Percentiles rank a stretch among this genome's conserved stretches.
Conservation (phyloP, 345 rosid species). For the Citrus hindsii region DNA sequence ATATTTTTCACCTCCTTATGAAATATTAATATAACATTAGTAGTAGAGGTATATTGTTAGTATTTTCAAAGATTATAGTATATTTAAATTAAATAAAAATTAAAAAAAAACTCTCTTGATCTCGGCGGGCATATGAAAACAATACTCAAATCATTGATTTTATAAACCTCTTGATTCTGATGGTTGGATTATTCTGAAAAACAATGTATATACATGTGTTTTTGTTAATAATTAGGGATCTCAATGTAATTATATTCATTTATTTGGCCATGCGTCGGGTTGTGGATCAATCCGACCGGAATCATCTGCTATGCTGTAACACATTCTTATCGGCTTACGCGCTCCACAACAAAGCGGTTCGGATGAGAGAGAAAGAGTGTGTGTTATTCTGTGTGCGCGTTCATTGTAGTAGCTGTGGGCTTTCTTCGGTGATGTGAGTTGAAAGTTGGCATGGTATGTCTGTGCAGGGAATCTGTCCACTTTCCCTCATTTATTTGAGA, state of each 20-base stretch:
- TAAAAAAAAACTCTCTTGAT: too few relatives aligned
- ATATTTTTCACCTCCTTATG: too few relatives aligned
- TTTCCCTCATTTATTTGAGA: too few relatives aligned
- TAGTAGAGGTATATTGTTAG: too few relatives aligned
- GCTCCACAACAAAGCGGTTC: neutral
- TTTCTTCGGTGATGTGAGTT: neutral
- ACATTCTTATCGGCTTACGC: conserved; percentile 6
- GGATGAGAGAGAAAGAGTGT: neutral
- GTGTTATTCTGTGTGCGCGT: neutral
- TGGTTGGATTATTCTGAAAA: neutral
- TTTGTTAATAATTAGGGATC: neutral
- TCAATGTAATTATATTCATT: neutral
- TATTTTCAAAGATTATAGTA: too few relatives aligned
- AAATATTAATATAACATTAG: too few relatives aligned
- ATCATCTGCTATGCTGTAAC: neutral
- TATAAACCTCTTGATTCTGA: too few relatives aligned
- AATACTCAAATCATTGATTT: too few relatives aligned
- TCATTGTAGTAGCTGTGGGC: neutral
- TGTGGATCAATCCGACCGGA: neutral
- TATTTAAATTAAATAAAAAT: too few relatives aligned
- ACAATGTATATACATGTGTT: neutral
- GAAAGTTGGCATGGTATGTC: too few relatives aligned
- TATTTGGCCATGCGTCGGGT: neutral
- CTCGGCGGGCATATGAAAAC: too few relatives aligned
- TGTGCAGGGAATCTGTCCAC: too few relatives aligned